Evolutionary conservation across 176 grass and related monocot genomes (phyloP), one percentile per base, ranked within the genome.

Genomic region (Cymbopogon citratus): DNA sequence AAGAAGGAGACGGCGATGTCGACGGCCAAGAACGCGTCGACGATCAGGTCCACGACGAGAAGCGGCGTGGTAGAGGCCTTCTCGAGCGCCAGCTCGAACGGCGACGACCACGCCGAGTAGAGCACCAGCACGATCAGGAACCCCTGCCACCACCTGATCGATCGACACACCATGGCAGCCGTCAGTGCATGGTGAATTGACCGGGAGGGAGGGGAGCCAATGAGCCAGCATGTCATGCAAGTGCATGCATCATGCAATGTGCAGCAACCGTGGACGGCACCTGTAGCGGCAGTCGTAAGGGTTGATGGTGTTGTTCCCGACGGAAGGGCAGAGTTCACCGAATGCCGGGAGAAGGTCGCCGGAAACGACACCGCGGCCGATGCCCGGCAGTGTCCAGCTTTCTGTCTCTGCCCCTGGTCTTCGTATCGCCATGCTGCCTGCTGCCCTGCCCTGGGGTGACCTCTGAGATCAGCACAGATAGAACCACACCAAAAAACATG

Each of bases 1-100:
- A 77, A 90, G 88, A 93, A 93, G 79, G 91, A 83, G 5, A 80
- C 38, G 75, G 70, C 73, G 85, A 93, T 90, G 79, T 93, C 88
- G 63, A 25, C 40, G 70, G 36, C 65, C 78, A 93, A 93, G 85
- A 93, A 93, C 23, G 27, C 44, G 82, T 93, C 88, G 74, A 90
- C 91, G 54, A 83, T 25, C 18, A 90, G 82, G 69, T 90, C 65
- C 28, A 80, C 70, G 45, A 68, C 29, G 43, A 87, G 63, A 19
- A 86, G 82, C 19, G 82, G 66, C 5, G 69, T 15, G 8, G 82
- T 80, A 74, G 36, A 44, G 36, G 80, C 63, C 74, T 49, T 78
- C 63, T 76, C 78, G 15, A 86, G 69, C 13, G 85, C 91, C 12
- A 90, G 75, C 79, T 83, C 85, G 74, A 93, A 93, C 52, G 88